Evolutionary conservation across 2,329 filamentous ascomycete genomes (phyloP).

Genomic region (Aspergillus bombycis): DNA sequence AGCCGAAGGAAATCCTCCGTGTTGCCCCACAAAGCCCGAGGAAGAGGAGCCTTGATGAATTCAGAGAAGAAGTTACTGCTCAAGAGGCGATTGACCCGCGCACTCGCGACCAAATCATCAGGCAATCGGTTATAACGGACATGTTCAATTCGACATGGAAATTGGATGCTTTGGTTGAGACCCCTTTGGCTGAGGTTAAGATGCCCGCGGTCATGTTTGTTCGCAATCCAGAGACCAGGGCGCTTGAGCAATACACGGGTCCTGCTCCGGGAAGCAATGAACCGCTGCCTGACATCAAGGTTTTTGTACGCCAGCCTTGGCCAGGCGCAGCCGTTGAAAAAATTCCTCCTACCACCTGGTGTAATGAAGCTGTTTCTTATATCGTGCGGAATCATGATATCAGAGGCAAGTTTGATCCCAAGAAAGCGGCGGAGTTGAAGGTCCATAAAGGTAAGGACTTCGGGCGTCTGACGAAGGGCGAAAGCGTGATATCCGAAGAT

Average conservation of each 20-base stretch:
- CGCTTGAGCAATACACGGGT: constrained; percentile 70
- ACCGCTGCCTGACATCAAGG: constrained; percentile 65
- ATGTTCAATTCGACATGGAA: constrained; percentile 82
- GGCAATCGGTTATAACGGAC: constrained; percentile 66
- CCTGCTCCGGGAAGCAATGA: constrained; percentile 60
- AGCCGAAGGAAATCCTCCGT: constrained; percentile 30
- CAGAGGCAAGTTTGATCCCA: constrained; percentile 77
- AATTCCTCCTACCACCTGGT: constrained; percentile 71
- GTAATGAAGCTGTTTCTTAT: constrained; percentile 76
- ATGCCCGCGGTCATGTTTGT: constrained; percentile 73
- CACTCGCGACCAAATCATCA: constrained; percentile 53
- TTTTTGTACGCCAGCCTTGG: constrained; percentile 78
- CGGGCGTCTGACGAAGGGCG: constrained; percentile 62
- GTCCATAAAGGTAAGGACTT: constrained; percentile 65
- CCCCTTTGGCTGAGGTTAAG: constrained; percentile 66
- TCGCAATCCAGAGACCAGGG: constrained; percentile 62
- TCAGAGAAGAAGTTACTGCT: constrained; percentile 31
- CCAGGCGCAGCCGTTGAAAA: constrained; percentile 66
- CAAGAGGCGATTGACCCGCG: constrained; percentile 22
- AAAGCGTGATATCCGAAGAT: constrained; percentile 64
- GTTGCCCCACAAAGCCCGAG: constrained; percentile 37
- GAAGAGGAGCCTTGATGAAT: constrained; percentile 57
- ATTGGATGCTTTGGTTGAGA: constrained; percentile 70
- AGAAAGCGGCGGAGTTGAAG: constrained; percentile 66
- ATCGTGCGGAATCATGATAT: constrained; percentile 76